Base-by-base conservation (phyloP, 768 basidiomycete species). In the Mrakia gelida region DNA sequence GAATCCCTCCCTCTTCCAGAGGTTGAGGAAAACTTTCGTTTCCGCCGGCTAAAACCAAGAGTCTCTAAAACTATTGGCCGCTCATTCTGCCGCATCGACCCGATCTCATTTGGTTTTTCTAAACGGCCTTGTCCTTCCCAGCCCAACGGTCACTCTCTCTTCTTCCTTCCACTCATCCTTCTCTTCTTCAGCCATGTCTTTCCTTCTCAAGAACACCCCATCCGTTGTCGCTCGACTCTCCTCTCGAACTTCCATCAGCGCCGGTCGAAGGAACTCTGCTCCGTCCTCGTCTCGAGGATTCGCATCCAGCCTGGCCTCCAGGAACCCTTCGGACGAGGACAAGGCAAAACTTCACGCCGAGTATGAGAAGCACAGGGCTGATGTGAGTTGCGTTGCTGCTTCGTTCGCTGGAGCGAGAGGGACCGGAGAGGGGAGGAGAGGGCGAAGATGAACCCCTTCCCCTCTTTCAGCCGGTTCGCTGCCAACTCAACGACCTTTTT, bases 341-440 rank as follows among this genome's bases (percentile, higher is more conserved):
- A 56, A 61, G n/a, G 61, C 49, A 6, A 63, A 34, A n/a, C 49
- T 61, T 26, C 32, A 73, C 18, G 49, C 30, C 10, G 75, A 70
- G 54, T 75, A 61, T 34, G 75, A 68, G 1, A 67, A 38, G 49
- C 75, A 63, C 67, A 65, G 75, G 28, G 23, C 41, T 9, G 74
- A 62, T 28, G 61, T 65, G 15, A 45, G 61, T 75, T 1, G 5
- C 11, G 23, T 11, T 4, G 38, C 38, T 38, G 38, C 38, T 38
- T 38, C 38, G 38, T 38, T 38, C 38, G 38, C 8, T 38, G 38
- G 8, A 38, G 38, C 38, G 38, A 38, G 49, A 52, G 49, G 49
- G 9, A 52, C 11, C 9, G 23, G 30, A 23, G 56, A 56, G 15
- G 5, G 30, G 16, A 28, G 16, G 38, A 52, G 9, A 13, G 32